A percentile compares a stretch with the other conserved stretches of the same genome.
Evolutionary conservation across 495 filamentous ascomycete species (phyloP).

Genomic region (Trichoderma virens): DNA sequence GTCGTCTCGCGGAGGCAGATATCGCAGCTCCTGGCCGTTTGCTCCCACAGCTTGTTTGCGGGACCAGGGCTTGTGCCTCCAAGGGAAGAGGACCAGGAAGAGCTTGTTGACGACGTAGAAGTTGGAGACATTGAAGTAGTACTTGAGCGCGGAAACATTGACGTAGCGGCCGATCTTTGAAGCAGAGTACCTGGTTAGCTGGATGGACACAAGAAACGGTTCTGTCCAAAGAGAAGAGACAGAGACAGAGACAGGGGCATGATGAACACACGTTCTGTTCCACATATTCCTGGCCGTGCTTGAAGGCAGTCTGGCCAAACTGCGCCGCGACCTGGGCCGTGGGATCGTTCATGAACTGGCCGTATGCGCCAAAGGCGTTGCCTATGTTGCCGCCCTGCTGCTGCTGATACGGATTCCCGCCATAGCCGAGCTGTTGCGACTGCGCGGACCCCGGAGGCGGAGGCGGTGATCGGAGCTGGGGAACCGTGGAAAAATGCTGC

Average conservation of each 20-base stretch:
- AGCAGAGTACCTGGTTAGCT: neutral
- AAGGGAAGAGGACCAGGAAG: slow-evolving; percentile 88
- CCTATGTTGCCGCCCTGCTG: slow-evolving; percentile 42
- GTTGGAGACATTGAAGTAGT: slow-evolving; percentile 97
- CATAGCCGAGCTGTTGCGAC: slow-evolving; percentile 49
- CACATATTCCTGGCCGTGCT: slow-evolving; percentile 82
- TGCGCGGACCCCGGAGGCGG: slow-evolving; percentile 67
- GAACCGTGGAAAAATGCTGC: slow-evolving; percentile 96
- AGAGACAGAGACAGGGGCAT: neutral
- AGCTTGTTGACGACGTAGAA: slow-evolving; percentile 79
- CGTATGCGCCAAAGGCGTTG: slow-evolving; percentile 64
- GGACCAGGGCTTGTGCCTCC: slow-evolving; percentile 95
- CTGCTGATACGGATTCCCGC: slow-evolving; percentile 58
- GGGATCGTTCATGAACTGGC: slow-evolving; percentile 88
- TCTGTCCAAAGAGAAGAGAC: neutral
- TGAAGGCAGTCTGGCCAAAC: slow-evolving; percentile 84
- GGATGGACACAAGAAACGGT: neutral
- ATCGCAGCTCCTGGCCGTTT: slow-evolving; percentile 71
- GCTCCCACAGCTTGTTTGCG: slow-evolving; percentile 58
- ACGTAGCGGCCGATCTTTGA: slow-evolving; percentile 86
- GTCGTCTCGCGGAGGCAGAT: slow-evolving; percentile 91
- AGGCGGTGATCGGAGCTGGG: slow-evolving; percentile 95
- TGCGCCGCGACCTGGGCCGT: slow-evolving; percentile 96
- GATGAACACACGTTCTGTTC: slow-evolving; percentile 69
- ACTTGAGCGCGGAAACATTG: slow-evolving; percentile 84